Evolutionary conservation across 306 rosid genomes (phyloP), one percentile per base, ranked within the genome.

Genomic region (Morella rubra): DNA sequence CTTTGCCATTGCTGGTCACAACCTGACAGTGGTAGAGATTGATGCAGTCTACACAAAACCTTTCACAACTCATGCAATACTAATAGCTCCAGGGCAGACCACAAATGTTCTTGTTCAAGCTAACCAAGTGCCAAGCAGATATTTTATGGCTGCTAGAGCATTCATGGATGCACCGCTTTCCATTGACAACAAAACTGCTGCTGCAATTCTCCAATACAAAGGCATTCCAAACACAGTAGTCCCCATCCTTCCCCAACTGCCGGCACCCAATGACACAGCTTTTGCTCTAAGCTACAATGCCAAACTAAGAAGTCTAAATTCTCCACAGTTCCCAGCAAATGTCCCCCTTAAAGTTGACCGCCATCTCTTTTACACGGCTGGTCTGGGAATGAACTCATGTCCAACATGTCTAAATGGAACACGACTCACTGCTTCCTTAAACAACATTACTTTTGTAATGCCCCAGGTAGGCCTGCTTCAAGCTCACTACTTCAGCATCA

Each of bases 41-140:
- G 83, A 83, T 53, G 84, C 86, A 5, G 84, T 71, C 2, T 83
- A 83, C 42, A 75, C 86, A 15, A 83, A 83, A 49, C 86, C 81
- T 14, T 79, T 83, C n/a, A 71, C 73, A 59, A 55, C 81, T 8
- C 71, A 71, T 20, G 76, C 81, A 22, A 83, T 79, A 72, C 77
- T 79, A 44, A 76, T 83, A 10, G 81, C 83, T 3, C 84, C 84
- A 44, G 86, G 84, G 2, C 86, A 83, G 77, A 79, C 86, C 10
- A 83, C 79, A 20, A 83, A 83, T 61, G 86, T 83, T 52, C 67
- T 83, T 4, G 83, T 79, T 56, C 56, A 56, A 14, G 76, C 81
- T 45, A 71, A 12, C 55, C 86, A 83, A 76, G 42, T 8, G 1
- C 78, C 81, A 1, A 55, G 73, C 8, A 65, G 78, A 71, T 83